A percentile compares a stretch with the other conserved stretches of the same genome.
These are phyloP conservation scores for Rhododendron mucronatum DNA, from an alignment of 148 eudicot genomes.

Conservation along the genomic window DNA sequence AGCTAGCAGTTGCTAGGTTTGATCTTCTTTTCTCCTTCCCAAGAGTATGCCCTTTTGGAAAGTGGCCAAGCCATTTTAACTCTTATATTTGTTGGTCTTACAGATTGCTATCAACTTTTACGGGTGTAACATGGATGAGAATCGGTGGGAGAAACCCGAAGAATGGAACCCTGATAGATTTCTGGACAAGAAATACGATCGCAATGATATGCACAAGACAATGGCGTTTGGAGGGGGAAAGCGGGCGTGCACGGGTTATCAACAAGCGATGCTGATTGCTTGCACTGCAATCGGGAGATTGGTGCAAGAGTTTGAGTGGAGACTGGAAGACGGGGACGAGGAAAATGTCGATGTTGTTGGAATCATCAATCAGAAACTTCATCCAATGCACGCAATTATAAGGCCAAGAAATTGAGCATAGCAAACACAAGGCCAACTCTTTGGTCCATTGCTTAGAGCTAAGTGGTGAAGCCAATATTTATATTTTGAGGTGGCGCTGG, in stretches of 20 bases:
- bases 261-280: constrained; percentile 59
- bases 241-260: constrained; percentile 78
- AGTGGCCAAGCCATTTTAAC: neutral
- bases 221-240: constrained; percentile 94
- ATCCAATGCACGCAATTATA: constrained; percentile 51
- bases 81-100: neutral
- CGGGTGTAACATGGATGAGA: constrained; percentile 80
- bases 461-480: no score
- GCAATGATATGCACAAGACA: constrained; percentile 60
- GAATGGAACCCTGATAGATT: constrained; percentile 86
- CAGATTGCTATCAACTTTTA: constrained; percentile 73
- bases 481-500: no score
- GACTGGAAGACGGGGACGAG: constrained; percentile 51
- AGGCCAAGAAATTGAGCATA: constrained; percentile 34
- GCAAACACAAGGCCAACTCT: neutral
- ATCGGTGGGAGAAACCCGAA: constrained; percentile 63
- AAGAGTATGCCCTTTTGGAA: neutral
- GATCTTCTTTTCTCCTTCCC: no score
- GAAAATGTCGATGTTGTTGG: constrained; percentile 61
- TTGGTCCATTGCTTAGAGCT: no score
- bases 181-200: constrained; percentile 33
- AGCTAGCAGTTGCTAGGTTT: no score
- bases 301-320: constrained; percentile 84
- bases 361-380: constrained; percentile 67
- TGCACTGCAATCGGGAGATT: constrained; percentile 63